Evolutionary conservation across 768 basidiomycete genomes (phyloP).

Genomic region (Nidularia sp.): DNA sequence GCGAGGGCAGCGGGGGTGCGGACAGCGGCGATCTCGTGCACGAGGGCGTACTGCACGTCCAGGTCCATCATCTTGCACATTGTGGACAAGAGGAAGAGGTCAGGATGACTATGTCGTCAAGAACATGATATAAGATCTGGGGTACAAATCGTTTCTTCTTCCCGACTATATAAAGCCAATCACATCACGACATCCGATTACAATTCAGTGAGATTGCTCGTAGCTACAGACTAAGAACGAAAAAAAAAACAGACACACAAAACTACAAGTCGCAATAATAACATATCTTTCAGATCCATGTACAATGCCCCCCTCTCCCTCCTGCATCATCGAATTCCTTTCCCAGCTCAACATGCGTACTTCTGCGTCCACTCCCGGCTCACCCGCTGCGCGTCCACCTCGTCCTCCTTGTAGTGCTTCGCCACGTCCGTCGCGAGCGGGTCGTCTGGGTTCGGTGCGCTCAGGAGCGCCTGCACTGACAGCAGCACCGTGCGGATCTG

Average conservation of each 20-base stretch:
- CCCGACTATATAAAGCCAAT: too few relatives aligned
- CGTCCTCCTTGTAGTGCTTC: conserved; percentile 98
- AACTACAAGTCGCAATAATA: too few relatives aligned
- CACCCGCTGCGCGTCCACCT: conserved; percentile 87
- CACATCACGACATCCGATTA: too few relatives aligned
- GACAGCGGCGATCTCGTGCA: conserved; percentile 3
- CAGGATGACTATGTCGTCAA: too few relatives aligned
- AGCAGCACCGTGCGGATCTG: conserved; percentile 98
- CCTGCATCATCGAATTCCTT: conserved; percentile 28
- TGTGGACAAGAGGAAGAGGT: too few relatives aligned
- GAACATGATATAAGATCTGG: too few relatives aligned
- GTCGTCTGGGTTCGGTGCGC: conserved; percentile 95
- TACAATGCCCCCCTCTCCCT: conserved; percentile 10
- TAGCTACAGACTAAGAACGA: too few relatives aligned
- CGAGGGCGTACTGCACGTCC: too few relatives aligned
- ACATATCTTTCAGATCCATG: conserved; percentile 9
- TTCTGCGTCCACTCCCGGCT: conserved; percentile 94
- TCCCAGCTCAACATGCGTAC: conserved; percentile 51
- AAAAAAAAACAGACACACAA: too few relatives aligned
- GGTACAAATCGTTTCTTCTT: too few relatives aligned
- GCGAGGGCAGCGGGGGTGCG: conserved; percentile 6
- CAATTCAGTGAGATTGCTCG: too few relatives aligned
- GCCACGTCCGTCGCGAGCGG: conserved; percentile 93
- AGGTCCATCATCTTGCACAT: too few relatives aligned
- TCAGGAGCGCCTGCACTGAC: conserved; percentile 94